Evolutionary conservation across 2,329 filamentous ascomycete species (phyloP).

Genomic region (Alternaria gansuensis): DNA sequence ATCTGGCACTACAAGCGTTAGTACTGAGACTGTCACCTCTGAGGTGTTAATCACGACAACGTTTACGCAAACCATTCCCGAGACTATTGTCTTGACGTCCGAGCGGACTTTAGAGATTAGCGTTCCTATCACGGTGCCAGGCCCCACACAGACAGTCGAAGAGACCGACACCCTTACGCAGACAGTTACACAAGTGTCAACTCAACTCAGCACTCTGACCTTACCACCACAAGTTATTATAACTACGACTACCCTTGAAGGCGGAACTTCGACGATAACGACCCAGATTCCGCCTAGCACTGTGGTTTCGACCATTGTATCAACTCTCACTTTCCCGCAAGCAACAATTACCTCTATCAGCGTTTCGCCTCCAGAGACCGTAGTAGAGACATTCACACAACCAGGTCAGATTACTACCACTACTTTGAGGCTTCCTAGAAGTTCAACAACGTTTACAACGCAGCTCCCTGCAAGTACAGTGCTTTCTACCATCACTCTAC

Average conservation of each 20-base stretch:
- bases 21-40: slow-evolving; percentile 3
- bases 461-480: slow-evolving; percentile 18
- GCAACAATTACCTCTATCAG: slow-evolving; percentile 17
- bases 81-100: slow-evolving; percentile 16
- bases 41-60: slow-evolving; percentile 15
- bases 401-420: slow-evolving; percentile 19
- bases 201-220: slow-evolving; percentile 31
- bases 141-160: slow-evolving; percentile 20
- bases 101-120: slow-evolving; percentile 16
- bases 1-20: slow-evolving; percentile 8
- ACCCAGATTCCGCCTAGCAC: slow-evolving; percentile 29
- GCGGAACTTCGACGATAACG: slow-evolving; percentile 24
- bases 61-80: slow-evolving; percentile 14
- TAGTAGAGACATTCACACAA: slow-evolving; percentile 18
- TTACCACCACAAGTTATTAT: slow-evolving; percentile 25
- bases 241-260: slow-evolving; percentile 32
- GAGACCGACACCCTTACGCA: slow-evolving; percentile 16
- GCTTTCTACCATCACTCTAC: slow-evolving; percentile 25
- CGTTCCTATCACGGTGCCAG: slow-evolving; percentile 7
- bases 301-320: slow-evolving; percentile 32
- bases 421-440: slow-evolving; percentile 16
- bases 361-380: slow-evolving; percentile 15
- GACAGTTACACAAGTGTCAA: slow-evolving; percentile 31
- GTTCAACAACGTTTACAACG: slow-evolving; percentile 12
- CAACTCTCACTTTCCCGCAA: slow-evolving; percentile 27